Evolutionary conservation across 2,329 filamentous ascomycete species (phyloP), one percentile per base, ranked within the genome.

Genomic region (Beauveria sp.): DNA sequence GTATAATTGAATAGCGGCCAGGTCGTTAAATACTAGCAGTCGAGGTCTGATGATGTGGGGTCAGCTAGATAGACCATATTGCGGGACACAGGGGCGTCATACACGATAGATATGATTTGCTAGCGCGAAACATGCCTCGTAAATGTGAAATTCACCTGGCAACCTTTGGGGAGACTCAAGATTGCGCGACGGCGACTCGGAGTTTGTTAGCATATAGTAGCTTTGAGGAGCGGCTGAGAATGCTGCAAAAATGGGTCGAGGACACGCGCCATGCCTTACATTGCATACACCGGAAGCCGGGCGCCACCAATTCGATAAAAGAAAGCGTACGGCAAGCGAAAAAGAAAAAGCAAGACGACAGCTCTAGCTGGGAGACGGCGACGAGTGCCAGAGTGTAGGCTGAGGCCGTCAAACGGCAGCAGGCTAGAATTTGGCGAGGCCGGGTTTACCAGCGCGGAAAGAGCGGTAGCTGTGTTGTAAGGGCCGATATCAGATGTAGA

Each of bases 61-160:
- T 34, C 31, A 20, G 14, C 40, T 49, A 49, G 31, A 48, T 26
- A 12, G n/a, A n/a, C 40, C 28, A 26, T 7, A n/a, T 16, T 10
- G 9, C 12, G 12, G 12, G 1, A 18, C 24, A 26, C 26, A 28
- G 18, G 14, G 18, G 10, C 20, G 24, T 31, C 58, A 46, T 46
- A 60, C 58, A 42, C 18, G 24, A 51, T 53, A 28, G 26, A 26
- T 60, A 53, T 40, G 49, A 53, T 26, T 60, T 46, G 42, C 18
- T 50, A 64, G 65, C 64, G 65, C 22, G 38, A 53, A 53, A 12
- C 58, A 60, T 60, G 58, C 49, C 49, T 46, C 40, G 28, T 60
- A 28, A 48, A 28, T 53, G 16, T 16, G 43, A 49, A 50, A 53
- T 52, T 46, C n/a, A n/a, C 26, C 22, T 20, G 20, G 42, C 50